These are phyloP conservation scores for Hippophae tibetana DNA, from an alignment of 306 rosid genomes.

Conservation along the genomic window DNA sequence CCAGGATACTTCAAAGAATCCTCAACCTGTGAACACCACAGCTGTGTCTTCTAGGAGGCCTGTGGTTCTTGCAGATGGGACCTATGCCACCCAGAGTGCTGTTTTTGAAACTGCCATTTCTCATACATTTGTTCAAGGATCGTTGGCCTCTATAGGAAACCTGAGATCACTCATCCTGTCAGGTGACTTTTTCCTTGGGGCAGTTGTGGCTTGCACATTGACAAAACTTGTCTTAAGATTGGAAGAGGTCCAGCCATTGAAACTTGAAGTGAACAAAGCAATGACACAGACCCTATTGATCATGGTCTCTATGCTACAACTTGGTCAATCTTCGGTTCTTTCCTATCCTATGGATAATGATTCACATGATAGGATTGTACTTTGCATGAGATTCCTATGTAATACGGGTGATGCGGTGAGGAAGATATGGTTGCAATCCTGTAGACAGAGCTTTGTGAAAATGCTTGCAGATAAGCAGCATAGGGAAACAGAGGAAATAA, in stretches of 20 bases:
- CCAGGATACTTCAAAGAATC: constrained; percentile 34
- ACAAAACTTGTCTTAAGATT: constrained; percentile 57
- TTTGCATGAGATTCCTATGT: constrained; percentile 53
- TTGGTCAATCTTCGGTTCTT: constrained; percentile 53
- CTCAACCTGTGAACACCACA: constrained; percentile 35
- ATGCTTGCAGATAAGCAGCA: constrained; percentile 64
- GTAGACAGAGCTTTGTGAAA: constrained; percentile 62
- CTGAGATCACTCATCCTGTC: constrained; percentile 63
- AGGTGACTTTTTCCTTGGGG: constrained; percentile 69
- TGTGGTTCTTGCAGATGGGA: constrained; percentile 59
- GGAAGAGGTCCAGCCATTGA: constrained; percentile 67
- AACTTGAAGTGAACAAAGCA: constrained; percentile 49
- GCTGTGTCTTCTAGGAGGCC: constrained; percentile 59
- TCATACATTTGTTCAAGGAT: constrained; percentile 55
- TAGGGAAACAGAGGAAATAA: constrained; percentile 51
- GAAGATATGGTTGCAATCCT: constrained; percentile 52
- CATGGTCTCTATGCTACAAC: constrained; percentile 58
- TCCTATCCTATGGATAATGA: constrained; percentile 62
- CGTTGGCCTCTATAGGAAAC: constrained; percentile 48
- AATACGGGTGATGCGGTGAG: constrained; percentile 48
- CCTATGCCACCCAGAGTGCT: constrained; percentile 75
- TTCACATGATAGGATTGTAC: constrained; percentile 55
- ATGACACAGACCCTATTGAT: constrained; percentile 43
- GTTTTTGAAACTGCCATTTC: constrained; percentile 55
- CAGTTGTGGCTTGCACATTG: constrained; percentile 53